A percentile compares a stretch with the other conserved stretches of the same genome.
Conservation (phyloP, 2,329 filamentous ascomycete genomes). For the Xylariomycetidae sp. region DNA sequence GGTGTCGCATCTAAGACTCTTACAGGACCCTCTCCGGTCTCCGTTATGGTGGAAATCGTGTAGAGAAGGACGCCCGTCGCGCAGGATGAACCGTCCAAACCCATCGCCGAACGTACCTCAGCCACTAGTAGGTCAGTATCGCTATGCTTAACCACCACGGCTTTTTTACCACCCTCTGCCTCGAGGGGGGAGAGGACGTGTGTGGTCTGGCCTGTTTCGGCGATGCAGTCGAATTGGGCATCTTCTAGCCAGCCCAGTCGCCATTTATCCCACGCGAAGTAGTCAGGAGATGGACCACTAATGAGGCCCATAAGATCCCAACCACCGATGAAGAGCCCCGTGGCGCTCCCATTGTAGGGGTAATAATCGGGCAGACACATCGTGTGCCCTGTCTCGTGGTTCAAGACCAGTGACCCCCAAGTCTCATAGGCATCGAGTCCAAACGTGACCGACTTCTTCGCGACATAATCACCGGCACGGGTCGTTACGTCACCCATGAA, state of each 20-base stretch:
- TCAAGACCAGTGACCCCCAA: conserved; percentile 30
- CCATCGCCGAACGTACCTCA: conserved; percentile 22
- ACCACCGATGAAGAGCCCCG: conserved; percentile 29
- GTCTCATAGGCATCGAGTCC: conserved; percentile 25
- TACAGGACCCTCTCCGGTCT: conserved; percentile 26
- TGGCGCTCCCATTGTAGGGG: conserved; percentile 21
- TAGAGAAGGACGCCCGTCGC: conserved; percentile 31
- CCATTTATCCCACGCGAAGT: conserved; percentile 36
- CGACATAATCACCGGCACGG: conserved; percentile 18
- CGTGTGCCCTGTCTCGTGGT: conserved; percentile 34
- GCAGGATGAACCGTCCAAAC: conserved; percentile 24
- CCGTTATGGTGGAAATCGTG: conserved; percentile 24
- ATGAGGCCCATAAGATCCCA: conserved; percentile 34
- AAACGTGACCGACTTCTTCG: conserved; percentile 28
- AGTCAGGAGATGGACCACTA: conserved; percentile 29
- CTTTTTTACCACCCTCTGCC: conserved; percentile 16
- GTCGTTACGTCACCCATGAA: conserved; percentile 20
- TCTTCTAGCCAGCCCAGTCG: conserved; percentile 32
- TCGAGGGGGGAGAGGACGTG: conserved; percentile 23
- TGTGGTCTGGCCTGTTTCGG: conserved; percentile 16
- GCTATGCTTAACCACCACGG: conserved; percentile 24
- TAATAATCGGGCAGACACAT: conserved; percentile 35
- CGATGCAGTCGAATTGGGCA: conserved; percentile 28
- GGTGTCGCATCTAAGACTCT: conserved; percentile 29
- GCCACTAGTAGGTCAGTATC: conserved; percentile 24